Percentiles rank a stretch among this genome's conserved stretches.
phyloP scores from a whole-genome alignment of 768 basidiomycete species.

The Amanita exitialis region DNA sequence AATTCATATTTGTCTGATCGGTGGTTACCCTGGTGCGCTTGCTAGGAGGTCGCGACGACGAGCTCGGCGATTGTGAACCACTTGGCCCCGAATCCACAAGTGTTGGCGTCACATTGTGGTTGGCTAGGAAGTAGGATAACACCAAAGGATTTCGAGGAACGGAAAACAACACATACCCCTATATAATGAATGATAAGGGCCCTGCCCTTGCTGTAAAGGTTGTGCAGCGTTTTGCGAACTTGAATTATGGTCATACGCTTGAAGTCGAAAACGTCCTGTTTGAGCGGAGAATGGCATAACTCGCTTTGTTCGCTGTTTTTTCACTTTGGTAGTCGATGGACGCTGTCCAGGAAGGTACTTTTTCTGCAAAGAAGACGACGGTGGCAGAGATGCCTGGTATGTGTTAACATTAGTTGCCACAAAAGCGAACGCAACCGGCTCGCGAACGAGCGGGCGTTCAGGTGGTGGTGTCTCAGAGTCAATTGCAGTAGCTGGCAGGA shows the following conservation, averaged over 20 bases:
- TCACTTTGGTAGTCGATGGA: constrained; percentile 15
- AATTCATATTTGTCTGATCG: background rate
- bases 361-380: constrained; percentile 10
- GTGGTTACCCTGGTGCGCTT: background rate
- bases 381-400: constrained; percentile 27
- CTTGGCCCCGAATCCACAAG: background rate
- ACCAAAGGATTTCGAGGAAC: background rate
- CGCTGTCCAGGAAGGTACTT: constrained; percentile 50
- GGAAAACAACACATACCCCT: constrained; percentile 13
- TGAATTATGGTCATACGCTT: constrained; percentile 18
- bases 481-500: constrained; percentile 24
- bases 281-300: constrained; percentile 33
- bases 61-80: background rate
- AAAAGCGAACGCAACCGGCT: constrained; percentile 44
- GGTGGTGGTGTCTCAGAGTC: constrained; percentile 40
- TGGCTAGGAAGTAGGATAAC: background rate
- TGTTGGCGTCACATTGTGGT: background rate
- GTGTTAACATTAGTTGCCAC: constrained; percentile 26
- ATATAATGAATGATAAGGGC: constrained; percentile 32
- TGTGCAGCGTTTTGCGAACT: constrained; percentile 17
- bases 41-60: background rate
- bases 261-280: constrained; percentile 40
- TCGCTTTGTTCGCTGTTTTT: constrained; percentile 19
- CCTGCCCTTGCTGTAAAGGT: constrained; percentile 23
- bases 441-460: constrained; percentile 43